Evolutionary conservation across 2,329 filamentous ascomycete genomes (phyloP), one percentile per base, ranked within the genome.

Genomic region (Corinectria fuckeliana): DNA sequence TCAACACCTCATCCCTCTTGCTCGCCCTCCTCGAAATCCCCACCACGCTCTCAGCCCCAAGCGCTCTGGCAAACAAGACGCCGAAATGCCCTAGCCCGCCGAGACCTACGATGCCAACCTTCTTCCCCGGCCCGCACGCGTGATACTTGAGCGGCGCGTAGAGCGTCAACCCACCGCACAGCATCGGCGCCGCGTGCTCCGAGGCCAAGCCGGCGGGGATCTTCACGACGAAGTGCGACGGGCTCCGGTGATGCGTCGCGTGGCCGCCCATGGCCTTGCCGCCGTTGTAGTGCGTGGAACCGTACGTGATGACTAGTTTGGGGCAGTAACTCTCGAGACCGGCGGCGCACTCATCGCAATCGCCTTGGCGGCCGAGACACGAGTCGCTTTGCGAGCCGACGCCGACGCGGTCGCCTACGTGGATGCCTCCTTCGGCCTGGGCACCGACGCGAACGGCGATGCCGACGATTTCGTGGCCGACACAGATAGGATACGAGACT

Each of bases 51-150:
- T 88, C 84, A n/a, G 83, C 85, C 9, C 84, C 85, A 10, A 92
- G 74, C 2, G 89, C 89, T 72, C 86, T 88, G 1, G 90, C 89
- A 65, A 87, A 90, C 38, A 90, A 74, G 9, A 92, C 76, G 4
- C 85, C 89, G 66, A 91, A 87, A 74, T 92, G 88, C 0, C 89
- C 88, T 2, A 91, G 74, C 2, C 89, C 88, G 7, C 89, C 89
- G 13, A 91, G 78, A 2, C 89, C 88, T 18, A 91, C 78, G 60
- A 91, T 83, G 1, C 85, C 89, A 2, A 92, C 86, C 21, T 74
- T 81, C 75, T 88, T 91, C 13, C 88, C 88, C 0, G 88, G 88
- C 0, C 89, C 90, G 48, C 82, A 85, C 2, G 85, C 85, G 63
- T 89, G 84, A 51, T 85, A 80, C 67, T 79, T 79, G 49, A 92